Evolutionary conservation across 345 rosid genomes (phyloP), one percentile per base, ranked within the genome.

Genomic region (Syzygium aqueum): DNA sequence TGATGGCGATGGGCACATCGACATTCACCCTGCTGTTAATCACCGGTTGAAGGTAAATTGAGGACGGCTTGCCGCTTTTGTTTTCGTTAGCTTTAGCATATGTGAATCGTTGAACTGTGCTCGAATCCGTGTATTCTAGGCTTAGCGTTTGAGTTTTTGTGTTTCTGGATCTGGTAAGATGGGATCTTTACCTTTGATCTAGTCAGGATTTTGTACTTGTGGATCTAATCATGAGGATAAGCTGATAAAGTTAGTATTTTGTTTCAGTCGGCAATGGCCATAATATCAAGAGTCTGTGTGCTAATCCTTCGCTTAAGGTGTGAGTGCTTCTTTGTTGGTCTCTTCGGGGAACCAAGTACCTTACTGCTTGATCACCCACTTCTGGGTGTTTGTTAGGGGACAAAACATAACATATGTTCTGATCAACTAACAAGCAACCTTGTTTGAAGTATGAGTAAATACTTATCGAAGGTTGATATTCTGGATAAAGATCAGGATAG

Each of bases 21-120:
- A 96, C 91, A 98, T 98, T 12, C 99, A 98, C 90, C 99, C 99
- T 10, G 99, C 98, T 6, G 98, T 98, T 33, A 96, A 98, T 92
- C 99, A 96, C 53, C 91, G 99, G 88, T 91, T 98, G 89, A 96
- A 96, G 99, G 99, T 96, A 90, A 51, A 43, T 73, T 49, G 30
- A 23, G 51, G 40, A 33, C 51, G 27, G 6, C 52, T 43, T 49
- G 28, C 52, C 30, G 46, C 51, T 43, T 21, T 61, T 27, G 19
- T 86, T 25, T 86, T 11, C 51, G 57, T 85, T 33, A 49, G 86
- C 51, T 50, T 50, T 25, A 46, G 85, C 37, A 2, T 33, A 50
- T 83, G 53, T 27, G 53, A 83, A 25, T 25, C 30, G 54, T 50
- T 14, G 22, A 83, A 73, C 46, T 37, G 49, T 19, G 49, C 82